Percentiles rank a stretch among this genome's conserved stretches.
These are phyloP conservation scores for Venturia oleaginea DNA, from an alignment of 2,329 filamentous ascomycete genomes.

Conservation along the genomic window DNA sequence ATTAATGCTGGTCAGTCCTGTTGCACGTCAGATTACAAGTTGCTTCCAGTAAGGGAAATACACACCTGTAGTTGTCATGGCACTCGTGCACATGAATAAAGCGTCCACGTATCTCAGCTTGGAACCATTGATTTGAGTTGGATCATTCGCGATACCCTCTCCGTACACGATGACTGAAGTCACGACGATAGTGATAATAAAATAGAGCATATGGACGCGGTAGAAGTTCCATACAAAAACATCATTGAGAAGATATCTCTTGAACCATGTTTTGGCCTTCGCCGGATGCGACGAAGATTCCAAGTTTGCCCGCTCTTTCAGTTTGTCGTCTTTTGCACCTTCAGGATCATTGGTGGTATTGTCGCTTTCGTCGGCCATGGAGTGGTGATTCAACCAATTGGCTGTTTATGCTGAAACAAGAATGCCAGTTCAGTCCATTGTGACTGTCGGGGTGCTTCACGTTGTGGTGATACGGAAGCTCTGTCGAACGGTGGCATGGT, in stretches of 20 bases:
- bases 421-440: too few species aligned
- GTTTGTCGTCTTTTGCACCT: too few species aligned
- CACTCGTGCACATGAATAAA: constrained; percentile 23
- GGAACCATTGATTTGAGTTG: constrained; percentile 16
- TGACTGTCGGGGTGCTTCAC: too few species aligned
- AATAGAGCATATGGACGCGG: constrained; percentile 24
- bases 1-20: too few species aligned
- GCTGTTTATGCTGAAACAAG: too few species aligned
- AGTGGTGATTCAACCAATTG: too few species aligned
- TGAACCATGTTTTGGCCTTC: constrained; percentile 14
- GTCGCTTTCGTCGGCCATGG: too few species aligned
- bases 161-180: constrained; percentile 24
- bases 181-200: constrained; percentile 21
- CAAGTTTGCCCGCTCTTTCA: not conserved
- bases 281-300: constrained; percentile 5
- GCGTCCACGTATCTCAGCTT: constrained; percentile 22
- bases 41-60: not conserved
- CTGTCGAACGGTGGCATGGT: too few species aligned
- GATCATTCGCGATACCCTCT: constrained; percentile 21
- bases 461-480: too few species aligned
- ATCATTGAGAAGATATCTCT: constrained; percentile 13
- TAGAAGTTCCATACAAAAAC: constrained; percentile 14
- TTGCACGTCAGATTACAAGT: too few species aligned
- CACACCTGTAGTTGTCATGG: constrained; percentile 25
- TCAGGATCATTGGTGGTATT: too few species aligned